These are phyloP conservation scores for Lipomyces yamanashiensis DNA, from an alignment of 805 yeast genomes.

Conservation along the genomic window DNA sequence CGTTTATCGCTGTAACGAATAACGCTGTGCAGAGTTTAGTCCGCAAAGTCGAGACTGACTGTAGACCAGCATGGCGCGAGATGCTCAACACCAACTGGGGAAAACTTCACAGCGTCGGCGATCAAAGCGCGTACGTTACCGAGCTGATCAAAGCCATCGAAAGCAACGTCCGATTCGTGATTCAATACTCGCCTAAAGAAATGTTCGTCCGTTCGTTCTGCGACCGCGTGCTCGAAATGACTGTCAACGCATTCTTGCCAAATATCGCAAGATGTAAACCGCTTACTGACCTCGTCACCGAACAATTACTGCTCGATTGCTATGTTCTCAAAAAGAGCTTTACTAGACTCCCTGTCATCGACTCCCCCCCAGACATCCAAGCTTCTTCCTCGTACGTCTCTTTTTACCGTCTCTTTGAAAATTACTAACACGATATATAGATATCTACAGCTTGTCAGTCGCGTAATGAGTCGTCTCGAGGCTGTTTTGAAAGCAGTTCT, in stretches of 20 bases:
- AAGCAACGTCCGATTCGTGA: conserved; percentile 43
- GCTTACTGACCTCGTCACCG: conserved; percentile 68
- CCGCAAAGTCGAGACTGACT: conserved; percentile 61
- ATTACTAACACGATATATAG: conserved; percentile 37
- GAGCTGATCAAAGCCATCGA: conserved; percentile 57
- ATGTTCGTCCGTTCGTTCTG: conserved; percentile 72
- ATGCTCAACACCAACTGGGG: conserved; percentile 79
- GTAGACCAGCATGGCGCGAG: conserved; percentile 80
- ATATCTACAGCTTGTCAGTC: conserved; percentile 52
- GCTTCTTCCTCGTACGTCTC: conserved; percentile 22
- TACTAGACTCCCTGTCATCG: conserved; percentile 41
- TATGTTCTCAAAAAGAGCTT: conserved; percentile 65
- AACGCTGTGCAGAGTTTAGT: conserved; percentile 61
- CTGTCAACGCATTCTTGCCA: conserved; percentile 59
- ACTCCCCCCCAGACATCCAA: conserved; percentile 30
- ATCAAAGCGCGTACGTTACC: conserved; percentile 69
- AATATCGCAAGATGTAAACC: conserved; percentile 70
- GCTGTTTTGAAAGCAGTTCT: conserved; percentile 69
- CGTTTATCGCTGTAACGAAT: conserved; percentile 62
- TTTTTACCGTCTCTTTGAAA: conserved; percentile 13
- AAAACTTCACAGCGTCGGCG: conserved; percentile 63
- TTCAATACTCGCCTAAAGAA: conserved; percentile 51
- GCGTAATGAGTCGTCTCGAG: conserved; percentile 55
- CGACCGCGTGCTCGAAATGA: conserved; percentile 72
- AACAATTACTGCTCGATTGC: conserved; percentile 78